Evolutionary conservation across 2,329 filamentous ascomycete species (phyloP).

Genomic region (Fusarium sp.): DNA sequence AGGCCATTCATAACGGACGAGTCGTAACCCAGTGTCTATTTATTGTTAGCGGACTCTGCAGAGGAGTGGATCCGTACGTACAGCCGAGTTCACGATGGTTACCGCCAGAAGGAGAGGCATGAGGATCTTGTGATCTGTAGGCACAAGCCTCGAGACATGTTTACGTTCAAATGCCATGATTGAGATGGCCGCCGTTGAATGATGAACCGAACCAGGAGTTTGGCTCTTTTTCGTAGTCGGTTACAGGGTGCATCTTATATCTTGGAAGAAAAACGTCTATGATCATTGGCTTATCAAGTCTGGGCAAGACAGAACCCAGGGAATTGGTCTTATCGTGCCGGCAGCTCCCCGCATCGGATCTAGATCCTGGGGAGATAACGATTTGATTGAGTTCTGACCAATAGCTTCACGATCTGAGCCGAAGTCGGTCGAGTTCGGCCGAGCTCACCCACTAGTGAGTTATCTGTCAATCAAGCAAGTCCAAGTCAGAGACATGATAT

Average conservation of each 20-base stretch:
- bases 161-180: background rate
- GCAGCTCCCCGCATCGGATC: background rate
- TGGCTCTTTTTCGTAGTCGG: no score
- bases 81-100: background rate
- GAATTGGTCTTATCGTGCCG: no score
- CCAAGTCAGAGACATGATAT: background rate
- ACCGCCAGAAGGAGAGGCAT: background rate
- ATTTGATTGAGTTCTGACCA: background rate
- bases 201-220: background rate
- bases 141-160: background rate
- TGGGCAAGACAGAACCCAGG: background rate
- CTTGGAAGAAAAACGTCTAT: background rate
- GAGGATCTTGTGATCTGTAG: background rate
- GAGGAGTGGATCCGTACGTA: background rate
- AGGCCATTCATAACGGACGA: background rate
- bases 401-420: background rate
- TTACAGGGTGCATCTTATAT: background rate
- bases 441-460: background rate
- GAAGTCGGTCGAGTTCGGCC: conserved; percentile 1
- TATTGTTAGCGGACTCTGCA: background rate
- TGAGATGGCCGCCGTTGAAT: no score
- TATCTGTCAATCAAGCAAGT: background rate
- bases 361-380: background rate
- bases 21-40: background rate
- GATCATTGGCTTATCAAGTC: background rate